Base-by-base conservation (phyloP, 768 basidiomycete species). In the Rhizopogon vesiculosus region DNA sequence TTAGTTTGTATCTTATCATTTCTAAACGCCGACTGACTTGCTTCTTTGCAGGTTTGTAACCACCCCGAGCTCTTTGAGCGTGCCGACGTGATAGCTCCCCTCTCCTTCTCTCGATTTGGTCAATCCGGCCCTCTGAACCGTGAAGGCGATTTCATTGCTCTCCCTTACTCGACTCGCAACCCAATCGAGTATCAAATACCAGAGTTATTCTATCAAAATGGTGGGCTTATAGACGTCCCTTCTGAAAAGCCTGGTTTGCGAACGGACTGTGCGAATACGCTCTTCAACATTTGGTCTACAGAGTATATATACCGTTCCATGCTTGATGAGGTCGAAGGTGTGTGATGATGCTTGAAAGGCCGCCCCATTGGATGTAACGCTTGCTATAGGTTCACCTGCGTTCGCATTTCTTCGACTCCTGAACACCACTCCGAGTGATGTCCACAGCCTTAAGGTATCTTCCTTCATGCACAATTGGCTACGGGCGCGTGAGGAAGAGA, bases 51-150 rank as follows among this genome's bases (percentile, higher is more conserved):
- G 90, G 93, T 96, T 59, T 98, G 96, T 79, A 98, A 98, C 64
- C 97, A 99, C 62, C 97, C 97, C 0, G 96, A 98, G 68, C 80
- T 99, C 29, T 99, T 99, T 68, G 94, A 98, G 69, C 85, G 97
- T 15, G 95, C 95, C 28, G 97, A 98, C 68, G 95, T 99, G 42
- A 80, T 89, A 9, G 89, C 95, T 0, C 95, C 97, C 1, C 92
- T 91, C 69, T 89, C 95, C 2, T 97, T 98, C 68, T 84, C 87
- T 45, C 75, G 78, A 19, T 96, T 89, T 67, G 91, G 88, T 42
- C 83, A 81, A 50, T 86, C 93, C 4, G 90, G 89, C 7, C 86
- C 87, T 15, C 72, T 95, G n/a, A 78, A 81, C 51, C 85, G 96
- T 38, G 92, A 98, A 74, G 87, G 89, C n/a, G 91, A 96, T 65